These are phyloP conservation scores for Bruguiera gymnorhiza DNA, from an alignment of 345 rosid genomes.

Conservation along the genomic window DNA sequence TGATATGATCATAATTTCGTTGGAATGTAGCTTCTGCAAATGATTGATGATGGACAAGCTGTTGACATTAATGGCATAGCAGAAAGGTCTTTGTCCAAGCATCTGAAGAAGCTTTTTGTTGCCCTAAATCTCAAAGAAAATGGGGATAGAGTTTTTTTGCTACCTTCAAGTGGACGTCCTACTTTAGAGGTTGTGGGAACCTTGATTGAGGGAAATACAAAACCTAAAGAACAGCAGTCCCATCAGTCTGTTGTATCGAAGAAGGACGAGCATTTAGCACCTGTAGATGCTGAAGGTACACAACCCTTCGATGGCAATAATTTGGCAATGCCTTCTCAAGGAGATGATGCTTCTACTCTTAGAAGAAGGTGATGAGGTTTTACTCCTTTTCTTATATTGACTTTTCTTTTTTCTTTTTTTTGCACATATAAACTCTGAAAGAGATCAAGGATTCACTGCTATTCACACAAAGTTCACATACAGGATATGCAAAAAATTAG, in stretches of 20 bases:
- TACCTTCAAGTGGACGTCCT: constrained; percentile 45
- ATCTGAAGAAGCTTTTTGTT: constrained; percentile 65
- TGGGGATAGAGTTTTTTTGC: constrained; percentile 65
- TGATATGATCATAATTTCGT: background rate
- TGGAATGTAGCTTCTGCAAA: constrained; percentile 57
- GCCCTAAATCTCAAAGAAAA: constrained; percentile 63
- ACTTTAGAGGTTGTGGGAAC: constrained; percentile 59
- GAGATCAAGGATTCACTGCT: background rate
- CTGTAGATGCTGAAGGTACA: constrained; percentile 18
- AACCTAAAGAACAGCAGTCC: constrained; percentile 31
- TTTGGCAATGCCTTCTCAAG: constrained; percentile 22
- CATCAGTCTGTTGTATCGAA: constrained; percentile 19
- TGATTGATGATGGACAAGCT: constrained; percentile 93
- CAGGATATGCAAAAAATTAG: too few relatives aligned
- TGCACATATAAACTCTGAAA: too few relatives aligned
- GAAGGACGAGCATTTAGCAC: constrained; percentile 27
- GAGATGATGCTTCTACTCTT: constrained; percentile 50
- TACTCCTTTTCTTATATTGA: background rate
- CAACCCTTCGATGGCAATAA: constrained; percentile 30
- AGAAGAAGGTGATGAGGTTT: constrained; percentile 50
- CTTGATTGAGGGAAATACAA: constrained; percentile 41
- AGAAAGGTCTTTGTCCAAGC: constrained; percentile 53
- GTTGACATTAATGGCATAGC: constrained; percentile 84
- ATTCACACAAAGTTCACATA: background rate
- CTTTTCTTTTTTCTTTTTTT: background rate